Conservation (phyloP, 192 early-diverging fungal genomes). For the Kappamyces sp. region DNA sequence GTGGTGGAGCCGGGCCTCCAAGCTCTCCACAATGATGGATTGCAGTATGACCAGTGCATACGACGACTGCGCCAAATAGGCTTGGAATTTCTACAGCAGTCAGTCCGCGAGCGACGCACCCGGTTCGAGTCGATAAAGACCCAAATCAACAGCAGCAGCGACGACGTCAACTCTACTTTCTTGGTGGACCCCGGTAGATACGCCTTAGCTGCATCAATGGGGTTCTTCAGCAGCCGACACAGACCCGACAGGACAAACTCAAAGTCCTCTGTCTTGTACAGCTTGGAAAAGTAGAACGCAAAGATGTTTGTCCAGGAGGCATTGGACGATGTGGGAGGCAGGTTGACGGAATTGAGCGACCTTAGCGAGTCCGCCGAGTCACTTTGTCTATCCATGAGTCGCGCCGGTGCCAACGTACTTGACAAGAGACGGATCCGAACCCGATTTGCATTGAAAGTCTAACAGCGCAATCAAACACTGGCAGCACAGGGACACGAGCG, state of each 20-base stretch:
- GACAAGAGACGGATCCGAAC: no score
- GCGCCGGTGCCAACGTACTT: no score
- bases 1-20: constrained; percentile 54
- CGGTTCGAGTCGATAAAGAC: constrained; percentile 73
- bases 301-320: constrained; percentile 59
- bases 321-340: constrained; percentile 1
- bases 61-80: constrained; percentile 54
- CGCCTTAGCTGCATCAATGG: constrained; percentile 65
- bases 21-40: constrained; percentile 54
- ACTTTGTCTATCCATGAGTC: no score
- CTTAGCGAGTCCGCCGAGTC: no score
- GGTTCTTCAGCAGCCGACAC: constrained; percentile 74
- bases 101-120: constrained; percentile 31
- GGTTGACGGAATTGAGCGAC: not conserved
- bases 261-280: constrained; percentile 81
- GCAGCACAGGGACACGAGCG: constrained; percentile 63
- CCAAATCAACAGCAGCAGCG: constrained; percentile 83
- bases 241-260: constrained; percentile 72
- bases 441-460: constrained; percentile 33
- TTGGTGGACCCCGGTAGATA: constrained; percentile 75
- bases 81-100: constrained; percentile 52
- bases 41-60: constrained; percentile 56
- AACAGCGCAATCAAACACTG: constrained; percentile 64
- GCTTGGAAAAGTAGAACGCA: constrained; percentile 67
- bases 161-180: constrained; percentile 52